Conservation (phyloP, 331 rosid species). For the Spiraea crenata region DNA sequence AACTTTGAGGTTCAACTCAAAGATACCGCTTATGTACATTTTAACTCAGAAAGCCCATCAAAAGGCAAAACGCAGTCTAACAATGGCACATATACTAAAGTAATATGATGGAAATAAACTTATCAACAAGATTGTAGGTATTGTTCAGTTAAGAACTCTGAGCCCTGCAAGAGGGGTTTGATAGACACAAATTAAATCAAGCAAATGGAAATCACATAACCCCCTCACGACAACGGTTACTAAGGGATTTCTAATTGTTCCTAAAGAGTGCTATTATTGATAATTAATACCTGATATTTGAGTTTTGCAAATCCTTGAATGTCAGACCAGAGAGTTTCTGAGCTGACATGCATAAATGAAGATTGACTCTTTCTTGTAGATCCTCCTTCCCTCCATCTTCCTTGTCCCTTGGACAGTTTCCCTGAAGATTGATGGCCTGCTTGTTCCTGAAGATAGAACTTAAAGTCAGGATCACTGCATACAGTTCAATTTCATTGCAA, state of each 20-base stretch:
- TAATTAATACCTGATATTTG: conserved; percentile 73
- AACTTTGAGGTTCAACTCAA: background rate
- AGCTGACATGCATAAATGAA: conserved; percentile 61
- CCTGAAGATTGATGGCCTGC: conserved; percentile 59
- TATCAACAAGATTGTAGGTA: background rate
- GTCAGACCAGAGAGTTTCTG: conserved; percentile 82
- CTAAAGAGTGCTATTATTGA: background rate
- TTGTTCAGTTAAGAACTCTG: too few species aligned
- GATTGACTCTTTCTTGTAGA: conserved; percentile 59
- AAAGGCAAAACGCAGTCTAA: background rate
- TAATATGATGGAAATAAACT: background rate
- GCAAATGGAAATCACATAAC: background rate
- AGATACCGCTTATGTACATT: background rate
- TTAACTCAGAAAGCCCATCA: background rate
- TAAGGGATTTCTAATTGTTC: background rate
- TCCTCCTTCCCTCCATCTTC: conserved; percentile 68
- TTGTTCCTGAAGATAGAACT: conserved; percentile 60
- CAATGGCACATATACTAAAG: background rate
- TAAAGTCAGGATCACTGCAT: conserved; percentile 7
- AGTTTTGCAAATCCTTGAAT: conserved; percentile 71
- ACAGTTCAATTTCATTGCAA: background rate
- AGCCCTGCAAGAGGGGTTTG: too few species aligned
- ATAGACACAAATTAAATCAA: background rate
- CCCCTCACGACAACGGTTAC: background rate
- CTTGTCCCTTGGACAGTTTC: conserved; percentile 70